phyloP scores from a whole-genome alignment of 805 yeast genomes.

The Kluyveromyces dobzhanskii region DNA sequence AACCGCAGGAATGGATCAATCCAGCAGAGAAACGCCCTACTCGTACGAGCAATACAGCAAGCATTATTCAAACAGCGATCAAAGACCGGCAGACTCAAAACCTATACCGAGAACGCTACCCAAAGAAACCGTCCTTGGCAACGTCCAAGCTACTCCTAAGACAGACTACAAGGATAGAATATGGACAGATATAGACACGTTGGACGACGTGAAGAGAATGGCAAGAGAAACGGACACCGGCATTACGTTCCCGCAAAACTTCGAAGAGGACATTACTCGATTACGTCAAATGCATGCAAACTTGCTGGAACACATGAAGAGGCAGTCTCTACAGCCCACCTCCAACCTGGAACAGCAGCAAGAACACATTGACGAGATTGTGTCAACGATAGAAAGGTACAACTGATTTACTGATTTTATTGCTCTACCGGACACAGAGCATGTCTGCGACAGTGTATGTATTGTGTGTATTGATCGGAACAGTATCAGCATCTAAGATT shows the following conservation, averaged over 20 bases:
- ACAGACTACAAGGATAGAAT: slow-evolving; percentile 65
- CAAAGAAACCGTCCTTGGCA: not conserved
- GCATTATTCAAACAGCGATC: not conserved
- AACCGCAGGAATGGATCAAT: too few species aligned
- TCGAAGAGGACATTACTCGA: slow-evolving; percentile 32
- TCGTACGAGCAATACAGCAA: too few species aligned
- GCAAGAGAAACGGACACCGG: slow-evolving; percentile 40
- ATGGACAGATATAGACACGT: slow-evolving; percentile 82
- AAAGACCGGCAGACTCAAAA: not conserved
- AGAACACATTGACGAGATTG: not conserved
- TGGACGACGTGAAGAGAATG: slow-evolving; percentile 68
- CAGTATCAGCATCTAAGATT: too few species aligned
- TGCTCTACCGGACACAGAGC: too few species aligned
- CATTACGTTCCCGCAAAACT: slow-evolving; percentile 34
- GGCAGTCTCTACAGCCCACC: slow-evolving; percentile 3
- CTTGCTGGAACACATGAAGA: slow-evolving; percentile 30
- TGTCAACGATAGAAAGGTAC: not conserved
- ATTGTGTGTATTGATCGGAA: too few species aligned
- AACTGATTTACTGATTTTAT: too few species aligned
- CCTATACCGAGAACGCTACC: slow-evolving; percentile 5
- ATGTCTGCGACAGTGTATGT: too few species aligned
- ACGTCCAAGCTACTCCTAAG: slow-evolving; percentile 36
- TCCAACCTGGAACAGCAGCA: not conserved
- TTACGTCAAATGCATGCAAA: slow-evolving; percentile 50
- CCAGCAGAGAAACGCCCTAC: too few species aligned